Evolutionary conservation across 2,329 filamentous ascomycete species (phyloP).

Genomic region (Aspergillus alliaceus): DNA sequence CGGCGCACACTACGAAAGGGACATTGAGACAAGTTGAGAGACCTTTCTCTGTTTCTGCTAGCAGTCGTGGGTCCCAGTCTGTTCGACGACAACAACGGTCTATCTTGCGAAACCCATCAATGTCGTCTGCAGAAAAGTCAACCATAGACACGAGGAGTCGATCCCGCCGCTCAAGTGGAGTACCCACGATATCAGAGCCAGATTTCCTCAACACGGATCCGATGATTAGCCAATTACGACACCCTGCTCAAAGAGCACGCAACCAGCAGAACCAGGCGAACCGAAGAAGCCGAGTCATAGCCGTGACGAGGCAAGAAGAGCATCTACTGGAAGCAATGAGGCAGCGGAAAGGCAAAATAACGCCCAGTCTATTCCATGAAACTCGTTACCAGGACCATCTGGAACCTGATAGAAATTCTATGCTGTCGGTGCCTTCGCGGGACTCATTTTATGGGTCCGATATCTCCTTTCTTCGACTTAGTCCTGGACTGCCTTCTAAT

Average conservation of each 20-base stretch:
- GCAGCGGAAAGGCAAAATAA: constrained; percentile 48
- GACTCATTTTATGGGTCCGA: constrained; percentile 38
- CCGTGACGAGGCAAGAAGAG: constrained; percentile 56
- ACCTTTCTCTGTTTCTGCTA: constrained; percentile 24
- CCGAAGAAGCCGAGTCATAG: constrained; percentile 49
- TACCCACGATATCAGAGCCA: constrained; percentile 37
- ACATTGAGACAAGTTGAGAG: constrained; percentile 30
- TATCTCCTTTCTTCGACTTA: constrained; percentile 42
- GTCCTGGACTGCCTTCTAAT: constrained; percentile 31
- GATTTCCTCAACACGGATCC: constrained; percentile 25
- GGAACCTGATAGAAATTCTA: constrained; percentile 28
- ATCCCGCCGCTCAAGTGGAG: constrained; percentile 30
- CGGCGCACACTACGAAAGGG: constrained; percentile 34
- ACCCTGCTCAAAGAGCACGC: constrained; percentile 21
- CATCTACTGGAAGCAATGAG: constrained; percentile 53
- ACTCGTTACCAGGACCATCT: constrained; percentile 12
- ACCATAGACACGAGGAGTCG: constrained; percentile 23
- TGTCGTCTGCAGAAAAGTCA: constrained; percentile 29
- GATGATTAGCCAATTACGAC: constrained; percentile 22
- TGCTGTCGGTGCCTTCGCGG: constrained; percentile 30
- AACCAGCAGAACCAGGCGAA: constrained; percentile 22
- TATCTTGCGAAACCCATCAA: constrained; percentile 23
- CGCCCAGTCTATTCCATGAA: constrained; percentile 40
- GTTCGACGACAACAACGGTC: constrained; percentile 17
- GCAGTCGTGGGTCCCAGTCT: constrained; percentile 26